phyloP scores from a whole-genome alignment of 495 filamentous ascomycete species.

The Hapsidospora chrysogenum region DNA sequence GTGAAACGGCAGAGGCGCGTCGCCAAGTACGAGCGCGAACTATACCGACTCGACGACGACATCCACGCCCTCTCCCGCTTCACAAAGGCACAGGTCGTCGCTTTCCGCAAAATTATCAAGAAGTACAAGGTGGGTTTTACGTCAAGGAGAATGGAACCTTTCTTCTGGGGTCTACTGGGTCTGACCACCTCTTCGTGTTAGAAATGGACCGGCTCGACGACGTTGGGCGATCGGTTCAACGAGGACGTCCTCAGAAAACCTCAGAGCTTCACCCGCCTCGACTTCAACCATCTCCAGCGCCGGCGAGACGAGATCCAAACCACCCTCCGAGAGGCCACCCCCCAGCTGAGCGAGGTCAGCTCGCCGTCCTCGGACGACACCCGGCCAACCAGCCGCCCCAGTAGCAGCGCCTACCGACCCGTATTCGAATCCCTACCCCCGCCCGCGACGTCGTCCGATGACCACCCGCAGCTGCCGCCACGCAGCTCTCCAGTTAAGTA shows the following conservation, averaged over 20 bases:
- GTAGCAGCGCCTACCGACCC: conserved; percentile 6
- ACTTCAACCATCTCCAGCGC: conserved; percentile 35
- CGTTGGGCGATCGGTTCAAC: conserved; percentile 39
- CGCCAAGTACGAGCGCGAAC: conserved; percentile 29
- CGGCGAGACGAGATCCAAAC: conserved; percentile 38
- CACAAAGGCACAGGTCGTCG: conserved; percentile 42
- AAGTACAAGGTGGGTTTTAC: conserved; percentile 40
- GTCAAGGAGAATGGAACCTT: too few relatives aligned
- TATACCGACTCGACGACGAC: conserved; percentile 41
- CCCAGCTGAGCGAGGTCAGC: conserved; percentile 3
- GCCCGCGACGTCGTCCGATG: too few relatives aligned
- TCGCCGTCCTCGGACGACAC: conserved; percentile 5
- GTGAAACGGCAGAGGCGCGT: conserved; percentile 22
- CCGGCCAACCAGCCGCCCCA: conserved; percentile 4
- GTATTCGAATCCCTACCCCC: conserved; percentile 6
- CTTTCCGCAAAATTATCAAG: conserved; percentile 58
- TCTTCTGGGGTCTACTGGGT: too few relatives aligned
- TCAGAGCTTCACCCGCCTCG: conserved; percentile 43
- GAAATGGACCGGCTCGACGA: conserved; percentile 53
- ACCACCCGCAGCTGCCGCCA: conserved; percentile 5
- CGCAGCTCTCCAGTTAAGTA: conserved; percentile 14
- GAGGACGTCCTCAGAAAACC: conserved; percentile 36
- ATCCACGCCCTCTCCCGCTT: conserved; percentile 44
- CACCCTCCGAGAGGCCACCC: conserved; percentile 21
- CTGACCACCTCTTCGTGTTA: conserved; percentile 8